These are phyloP conservation scores for Penicillium goetzii DNA, from an alignment of 495 filamentous ascomycete species.

Conservation along the genomic window DNA sequence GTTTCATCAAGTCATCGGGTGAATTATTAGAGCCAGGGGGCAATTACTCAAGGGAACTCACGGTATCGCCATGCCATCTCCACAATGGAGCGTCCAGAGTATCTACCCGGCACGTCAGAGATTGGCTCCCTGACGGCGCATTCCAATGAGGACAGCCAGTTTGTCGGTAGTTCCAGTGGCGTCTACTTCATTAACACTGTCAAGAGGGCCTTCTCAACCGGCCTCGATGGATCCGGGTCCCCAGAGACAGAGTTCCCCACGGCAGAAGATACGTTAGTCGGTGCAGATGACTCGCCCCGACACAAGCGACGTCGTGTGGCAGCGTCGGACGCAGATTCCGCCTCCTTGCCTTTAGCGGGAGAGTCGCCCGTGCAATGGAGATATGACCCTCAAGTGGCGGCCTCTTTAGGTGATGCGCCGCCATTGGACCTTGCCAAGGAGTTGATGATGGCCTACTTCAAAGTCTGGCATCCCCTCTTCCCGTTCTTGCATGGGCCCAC, in stretches of 20 bases:
- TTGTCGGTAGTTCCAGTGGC: slow-evolving; percentile 48
- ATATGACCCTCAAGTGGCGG: slow-evolving; percentile 39
- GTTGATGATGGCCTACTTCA: slow-evolving; percentile 49
- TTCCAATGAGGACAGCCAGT: slow-evolving; percentile 48
- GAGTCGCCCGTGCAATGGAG: slow-evolving; percentile 32
- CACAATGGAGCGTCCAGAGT: slow-evolving; percentile 40
- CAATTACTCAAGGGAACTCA: background rate
- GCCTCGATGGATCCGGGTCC: slow-evolving; percentile 25
- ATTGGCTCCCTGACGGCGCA: slow-evolving; percentile 47
- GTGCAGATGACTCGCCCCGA: slow-evolving; percentile 32
- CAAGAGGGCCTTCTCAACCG: slow-evolving; percentile 42
- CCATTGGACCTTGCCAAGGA: slow-evolving; percentile 33
- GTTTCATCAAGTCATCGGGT: background rate
- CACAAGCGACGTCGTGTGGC: slow-evolving; percentile 27
- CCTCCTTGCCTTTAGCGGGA: slow-evolving; percentile 11
- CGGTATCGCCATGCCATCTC: slow-evolving; percentile 21
- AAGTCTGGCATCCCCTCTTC: slow-evolving; percentile 54
- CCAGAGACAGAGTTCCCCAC: slow-evolving; percentile 38
- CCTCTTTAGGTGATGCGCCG: slow-evolving; percentile 36
- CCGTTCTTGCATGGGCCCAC: slow-evolving; percentile 55
- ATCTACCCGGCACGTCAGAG: slow-evolving; percentile 36
- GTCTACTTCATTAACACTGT: slow-evolving; percentile 51
- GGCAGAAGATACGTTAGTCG: slow-evolving; percentile 46
- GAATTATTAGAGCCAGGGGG: background rate
- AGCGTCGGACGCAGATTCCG: slow-evolving; percentile 20